Base-by-base conservation (phyloP, 2,329 filamentous ascomycete species). In the Exophiala xenobiotica region DNA sequence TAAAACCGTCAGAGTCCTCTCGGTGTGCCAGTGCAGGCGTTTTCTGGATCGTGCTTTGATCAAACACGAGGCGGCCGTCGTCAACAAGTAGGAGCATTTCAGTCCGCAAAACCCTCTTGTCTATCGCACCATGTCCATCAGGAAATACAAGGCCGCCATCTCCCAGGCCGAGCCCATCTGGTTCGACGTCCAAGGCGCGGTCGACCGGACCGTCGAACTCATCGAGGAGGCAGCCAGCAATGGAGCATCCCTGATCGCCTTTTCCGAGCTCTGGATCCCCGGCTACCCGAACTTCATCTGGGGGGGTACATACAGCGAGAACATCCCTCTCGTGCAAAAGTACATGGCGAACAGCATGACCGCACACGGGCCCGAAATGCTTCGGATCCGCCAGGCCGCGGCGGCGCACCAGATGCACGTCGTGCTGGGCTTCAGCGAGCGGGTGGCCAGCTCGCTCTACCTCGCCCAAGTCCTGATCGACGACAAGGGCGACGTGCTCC, bases 91-190 rank as follows among this genome's bases (percentile, higher is more conserved):
- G n/a, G n/a, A n/a, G n/a, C n/a, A n/a, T n/a, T n/a, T n/a, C n/a
- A n/a, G n/a, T n/a, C n/a, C n/a, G n/a, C n/a, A n/a, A n/a, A n/a
- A n/a, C n/a, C n/a, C n/a, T n/a, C n/a, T n/a, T n/a, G n/a, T n/a
- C n/a, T n/a, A n/a, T n/a, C n/a, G n/a, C n/a, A n/a, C n/a, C n/a
- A 44, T 44, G 41, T 44, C 41, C 23, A 14, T 29, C 16, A 22
- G 41, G 20, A 51, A 24, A 33, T 38, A 41, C 22, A 42, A 43
- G 19, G 74, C 80, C 4, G 78, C 74, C 22, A 77, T 78, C 9
- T 74, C 78, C 0, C 81, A 85, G 61, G 74, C 77, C 4, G 82
- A 85, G 64, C 80, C 81, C 0, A 74, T 70, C 1, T 85, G 81
- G 80, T 70, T 85, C 6, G 78, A 86, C 59, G 72, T 85, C 2